Conservation (phyloP, 2,329 filamentous ascomycete genomes). For the Colletotrichum karsti region DNA sequence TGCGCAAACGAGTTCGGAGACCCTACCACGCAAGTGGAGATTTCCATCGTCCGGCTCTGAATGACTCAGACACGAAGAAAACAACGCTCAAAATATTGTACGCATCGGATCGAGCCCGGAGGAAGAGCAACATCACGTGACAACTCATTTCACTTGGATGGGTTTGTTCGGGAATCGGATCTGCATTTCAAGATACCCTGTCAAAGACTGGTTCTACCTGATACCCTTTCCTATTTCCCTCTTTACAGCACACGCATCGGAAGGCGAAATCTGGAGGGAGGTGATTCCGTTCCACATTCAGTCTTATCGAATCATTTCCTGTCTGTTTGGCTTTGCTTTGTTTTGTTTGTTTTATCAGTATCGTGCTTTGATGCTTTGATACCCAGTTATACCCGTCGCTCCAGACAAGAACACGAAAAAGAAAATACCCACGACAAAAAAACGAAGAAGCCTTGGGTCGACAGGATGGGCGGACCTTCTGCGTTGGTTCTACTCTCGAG, state of each 20-base stretch:
- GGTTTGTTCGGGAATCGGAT: constrained; percentile 57
- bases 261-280: constrained; percentile 24
- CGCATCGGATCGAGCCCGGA: constrained; percentile 25
- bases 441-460: constrained; percentile 31
- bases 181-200: constrained; percentile 68
- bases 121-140: constrained; percentile 27
- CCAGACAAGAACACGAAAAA: constrained; percentile 33
- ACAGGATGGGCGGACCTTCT: constrained; percentile 25
- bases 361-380: constrained; percentile 43
- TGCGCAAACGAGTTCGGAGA: constrained; percentile 2
- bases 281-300: constrained; percentile 23
- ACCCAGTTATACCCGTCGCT: constrained; percentile 44
- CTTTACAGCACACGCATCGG: constrained; percentile 32
- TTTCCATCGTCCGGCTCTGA: constrained; percentile 15
- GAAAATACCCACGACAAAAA: constrained; percentile 33
- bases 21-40: constrained; percentile 4
- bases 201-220: constrained; percentile 54
- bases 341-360: constrained; percentile 33
- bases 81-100: constrained; percentile 1
- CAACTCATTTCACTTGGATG: constrained; percentile 26
- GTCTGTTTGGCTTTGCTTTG: constrained; percentile 25
- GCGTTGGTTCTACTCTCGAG: constrained; percentile 32
- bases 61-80: constrained; percentile 3
- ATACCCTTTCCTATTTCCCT: constrained; percentile 38
- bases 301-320: constrained; percentile 33